Conservation (phyloP, 495 filamentous ascomycete species). For the Lophium mytilinum region DNA sequence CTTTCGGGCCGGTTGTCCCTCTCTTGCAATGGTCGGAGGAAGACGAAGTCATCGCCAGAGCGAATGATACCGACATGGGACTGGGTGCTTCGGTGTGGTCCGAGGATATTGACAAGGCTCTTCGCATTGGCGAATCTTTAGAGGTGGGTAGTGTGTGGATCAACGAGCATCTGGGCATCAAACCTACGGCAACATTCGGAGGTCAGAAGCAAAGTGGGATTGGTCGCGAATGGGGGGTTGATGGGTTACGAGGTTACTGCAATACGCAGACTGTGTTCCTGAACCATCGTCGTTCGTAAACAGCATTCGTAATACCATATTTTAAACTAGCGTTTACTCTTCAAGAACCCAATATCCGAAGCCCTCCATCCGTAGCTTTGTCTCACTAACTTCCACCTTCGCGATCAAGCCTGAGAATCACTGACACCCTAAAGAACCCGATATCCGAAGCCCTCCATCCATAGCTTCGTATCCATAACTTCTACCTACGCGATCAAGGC, state of each 20-base stretch:
- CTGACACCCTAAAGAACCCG: too few species aligned
- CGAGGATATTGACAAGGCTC: conserved; percentile 42
- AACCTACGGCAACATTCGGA: conserved; percentile 1
- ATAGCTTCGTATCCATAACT: too few species aligned
- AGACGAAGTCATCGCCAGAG: conserved; percentile 48
- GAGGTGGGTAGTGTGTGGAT: conserved; percentile 52
- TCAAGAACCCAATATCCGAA: too few species aligned
- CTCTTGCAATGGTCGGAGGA: conserved; percentile 49
- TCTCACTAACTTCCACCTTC: too few species aligned
- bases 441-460: too few species aligned
- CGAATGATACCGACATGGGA: conserved; percentile 49
- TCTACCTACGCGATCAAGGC: too few species aligned
- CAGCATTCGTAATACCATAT: neutral
- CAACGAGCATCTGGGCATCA: conserved; percentile 28
- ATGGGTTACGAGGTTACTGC: conserved; percentile 3
- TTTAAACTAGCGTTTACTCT: too few species aligned
- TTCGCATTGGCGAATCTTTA: conserved; percentile 42
- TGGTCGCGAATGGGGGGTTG: conserved; percentile 6
- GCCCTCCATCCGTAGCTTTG: too few species aligned
- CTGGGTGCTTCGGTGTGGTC: conserved; percentile 52
- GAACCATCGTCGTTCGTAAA: neutral
- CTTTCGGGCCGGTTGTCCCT: conserved; percentile 51
- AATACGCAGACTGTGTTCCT: conserved; percentile 4
- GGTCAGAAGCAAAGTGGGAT: conserved; percentile 11
- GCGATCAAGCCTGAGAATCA: too few species aligned